phyloP scores from a whole-genome alignment of 78 protist genomes.

The Capsaspora owczarzaki region DNA sequence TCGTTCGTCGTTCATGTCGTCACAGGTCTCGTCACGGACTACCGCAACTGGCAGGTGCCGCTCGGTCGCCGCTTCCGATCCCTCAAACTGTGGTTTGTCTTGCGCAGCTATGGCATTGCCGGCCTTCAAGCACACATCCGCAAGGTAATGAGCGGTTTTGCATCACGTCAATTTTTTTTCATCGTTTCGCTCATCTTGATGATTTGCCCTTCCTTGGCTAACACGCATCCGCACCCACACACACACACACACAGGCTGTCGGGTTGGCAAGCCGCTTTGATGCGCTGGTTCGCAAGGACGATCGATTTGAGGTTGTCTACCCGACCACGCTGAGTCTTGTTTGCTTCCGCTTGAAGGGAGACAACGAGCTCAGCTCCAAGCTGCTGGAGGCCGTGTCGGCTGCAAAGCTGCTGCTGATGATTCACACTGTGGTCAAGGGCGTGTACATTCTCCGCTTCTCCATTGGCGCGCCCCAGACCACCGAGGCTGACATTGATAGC shows the following conservation, averaged over 20 bases:
- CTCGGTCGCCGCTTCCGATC: conserved; percentile 51
- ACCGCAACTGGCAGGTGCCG: conserved; percentile 43
- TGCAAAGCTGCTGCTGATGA: not conserved
- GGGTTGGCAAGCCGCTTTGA: not conserved
- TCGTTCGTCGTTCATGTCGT: no score
- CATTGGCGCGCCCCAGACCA: not conserved
- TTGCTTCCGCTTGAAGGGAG: conserved; percentile 6
- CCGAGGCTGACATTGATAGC: not conserved
- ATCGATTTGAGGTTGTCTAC: conserved; percentile 1
- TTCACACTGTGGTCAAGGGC: not conserved
- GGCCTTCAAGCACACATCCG: conserved; percentile 34
- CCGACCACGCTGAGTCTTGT: not conserved
- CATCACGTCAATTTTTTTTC: not conserved
- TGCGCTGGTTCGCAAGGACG: not conserved
- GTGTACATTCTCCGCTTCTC: not conserved
- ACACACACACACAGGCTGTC: not conserved
- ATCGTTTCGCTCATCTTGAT: not conserved
- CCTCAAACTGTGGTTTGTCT: conserved; percentile 37
- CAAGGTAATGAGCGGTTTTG: not conserved
- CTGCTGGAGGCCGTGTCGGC: not conserved
- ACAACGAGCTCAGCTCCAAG: not conserved
- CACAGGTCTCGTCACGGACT: conserved; percentile 29
- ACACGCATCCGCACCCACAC: not conserved
- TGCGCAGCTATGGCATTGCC: conserved; percentile 27
- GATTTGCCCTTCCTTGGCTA: not conserved